These are phyloP conservation scores for Houttuynia cordata DNA, from an alignment of 164 flowering plant genomes.

Conservation along the genomic window DNA sequence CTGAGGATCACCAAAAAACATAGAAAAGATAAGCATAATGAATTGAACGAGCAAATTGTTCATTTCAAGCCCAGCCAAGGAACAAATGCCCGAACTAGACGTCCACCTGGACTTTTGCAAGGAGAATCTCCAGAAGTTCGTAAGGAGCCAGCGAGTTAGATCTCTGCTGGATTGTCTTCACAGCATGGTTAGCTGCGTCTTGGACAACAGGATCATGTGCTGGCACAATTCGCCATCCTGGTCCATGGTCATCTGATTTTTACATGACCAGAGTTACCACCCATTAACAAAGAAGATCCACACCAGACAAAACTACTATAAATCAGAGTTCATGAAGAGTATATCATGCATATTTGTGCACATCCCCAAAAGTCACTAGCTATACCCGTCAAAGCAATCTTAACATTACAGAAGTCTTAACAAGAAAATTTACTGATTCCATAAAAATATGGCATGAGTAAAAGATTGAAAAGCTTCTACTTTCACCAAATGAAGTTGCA, in stretches of 20 bases:
- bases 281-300: background rate
- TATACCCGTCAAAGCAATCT: too few relatives aligned
- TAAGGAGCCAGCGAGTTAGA: constrained; percentile 65
- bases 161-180: constrained; percentile 58
- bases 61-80: background rate
- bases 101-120: constrained; percentile 63
- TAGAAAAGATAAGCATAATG: background rate
- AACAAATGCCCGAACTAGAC: background rate
- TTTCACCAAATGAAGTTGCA: too few relatives aligned
- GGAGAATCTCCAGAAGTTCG: constrained; percentile 52
- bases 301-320: background rate
- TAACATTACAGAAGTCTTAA: too few relatives aligned
- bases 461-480: too few relatives aligned
- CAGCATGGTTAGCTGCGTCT: constrained; percentile 67
- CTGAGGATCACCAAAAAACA: constrained; percentile 14
- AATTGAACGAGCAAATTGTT: background rate
- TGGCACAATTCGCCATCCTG: constrained; percentile 49
- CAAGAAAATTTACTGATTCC: too few relatives aligned
- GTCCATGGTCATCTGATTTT: constrained; percentile 31
- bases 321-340: too few relatives aligned
- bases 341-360: too few relatives aligned
- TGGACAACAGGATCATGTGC: constrained; percentile 53
- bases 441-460: too few relatives aligned
- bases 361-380: too few relatives aligned
- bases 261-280: constrained; percentile 4